Percentiles rank a stretch among this genome's conserved stretches.
Evolutionary conservation across 1,284 basidiomycete species (phyloP).

Genomic region (Gomphus bonarii): DNA sequence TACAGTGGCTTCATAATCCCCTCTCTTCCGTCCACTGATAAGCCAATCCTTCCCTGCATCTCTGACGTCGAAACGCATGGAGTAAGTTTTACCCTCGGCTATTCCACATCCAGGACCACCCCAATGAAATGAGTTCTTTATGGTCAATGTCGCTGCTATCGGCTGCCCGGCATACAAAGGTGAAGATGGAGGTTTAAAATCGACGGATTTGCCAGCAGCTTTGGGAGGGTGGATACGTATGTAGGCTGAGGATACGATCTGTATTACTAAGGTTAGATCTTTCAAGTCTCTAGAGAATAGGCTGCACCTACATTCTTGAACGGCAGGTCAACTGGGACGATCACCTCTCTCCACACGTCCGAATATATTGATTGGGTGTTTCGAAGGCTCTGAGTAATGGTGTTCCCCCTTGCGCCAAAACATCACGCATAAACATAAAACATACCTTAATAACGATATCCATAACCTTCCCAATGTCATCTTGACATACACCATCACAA

Average conservation of each 20-base stretch:
- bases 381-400: constrained; percentile 23
- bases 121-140: constrained; percentile 71
- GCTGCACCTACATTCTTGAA: constrained; percentile 53
- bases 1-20: constrained; percentile 64
- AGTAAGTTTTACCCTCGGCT: constrained; percentile 31
- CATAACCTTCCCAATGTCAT: constrained; percentile 25
- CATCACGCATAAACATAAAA: constrained; percentile 13
- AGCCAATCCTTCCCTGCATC: constrained; percentile 73
- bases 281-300: background rate
- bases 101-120: constrained; percentile 30
- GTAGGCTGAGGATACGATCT: constrained; percentile 67
- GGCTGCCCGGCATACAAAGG: constrained; percentile 73
- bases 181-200: constrained; percentile 19
- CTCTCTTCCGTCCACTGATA: constrained; percentile 69
- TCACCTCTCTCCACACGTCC: constrained; percentile 56
- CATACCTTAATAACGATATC: constrained; percentile 22
- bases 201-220: constrained; percentile 16
- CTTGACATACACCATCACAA: constrained; percentile 23
- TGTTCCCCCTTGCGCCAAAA: constrained; percentile 18
- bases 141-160: constrained; percentile 49
- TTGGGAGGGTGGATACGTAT: constrained; percentile 34
- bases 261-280: background rate
- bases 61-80: constrained; percentile 66
- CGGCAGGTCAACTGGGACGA: constrained; percentile 76
- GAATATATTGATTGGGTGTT: constrained; percentile 18